These are phyloP conservation scores for Ogataea hybrid DNA, from an alignment of 1,139 yeast genomes.

Conservation along the genomic window DNA sequence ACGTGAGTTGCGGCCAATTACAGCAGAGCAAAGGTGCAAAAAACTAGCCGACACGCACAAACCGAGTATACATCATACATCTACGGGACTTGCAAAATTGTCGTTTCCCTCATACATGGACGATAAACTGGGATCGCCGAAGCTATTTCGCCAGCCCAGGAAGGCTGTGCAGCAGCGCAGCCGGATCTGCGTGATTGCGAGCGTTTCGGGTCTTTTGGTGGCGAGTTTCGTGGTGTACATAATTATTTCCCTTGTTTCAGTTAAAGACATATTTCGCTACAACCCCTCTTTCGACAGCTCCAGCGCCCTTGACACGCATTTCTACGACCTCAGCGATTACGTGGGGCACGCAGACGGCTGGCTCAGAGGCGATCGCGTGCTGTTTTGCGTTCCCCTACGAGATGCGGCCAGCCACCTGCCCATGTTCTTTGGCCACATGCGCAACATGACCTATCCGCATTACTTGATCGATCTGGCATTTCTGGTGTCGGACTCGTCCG, in stretches of 20 bases:
- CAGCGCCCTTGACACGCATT: conserved; percentile 34
- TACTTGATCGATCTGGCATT: conserved; percentile 56
- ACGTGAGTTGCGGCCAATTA: neutral
- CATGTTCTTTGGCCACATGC: conserved; percentile 59
- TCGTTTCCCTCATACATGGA: conserved; percentile 1
- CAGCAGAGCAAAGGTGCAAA: neutral
- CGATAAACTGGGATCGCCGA: conserved; percentile 15
- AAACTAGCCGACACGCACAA: too few relatives aligned
- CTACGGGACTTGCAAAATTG: neutral
- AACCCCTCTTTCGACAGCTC: conserved; percentile 16
- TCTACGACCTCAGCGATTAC: conserved; percentile 43
- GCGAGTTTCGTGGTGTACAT: neutral
- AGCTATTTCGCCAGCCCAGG: conserved; percentile 10
- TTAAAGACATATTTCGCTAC: conserved; percentile 10
- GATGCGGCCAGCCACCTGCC: conserved; percentile 65
- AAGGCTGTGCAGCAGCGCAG: neutral
- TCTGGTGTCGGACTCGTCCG: conserved; percentile 56
- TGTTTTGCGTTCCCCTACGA: conserved; percentile 58
- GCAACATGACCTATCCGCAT: conserved; percentile 57
- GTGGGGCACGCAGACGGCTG: conserved; percentile 49
- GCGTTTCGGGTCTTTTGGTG: neutral
- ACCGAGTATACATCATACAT: too few relatives aligned
- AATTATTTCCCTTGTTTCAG: neutral
- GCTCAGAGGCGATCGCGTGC: conserved; percentile 52
- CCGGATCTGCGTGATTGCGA: neutral